Evolutionary conservation across 1,284 basidiomycete genomes (phyloP).

Genomic region (Kwoniella shivajii): DNA sequence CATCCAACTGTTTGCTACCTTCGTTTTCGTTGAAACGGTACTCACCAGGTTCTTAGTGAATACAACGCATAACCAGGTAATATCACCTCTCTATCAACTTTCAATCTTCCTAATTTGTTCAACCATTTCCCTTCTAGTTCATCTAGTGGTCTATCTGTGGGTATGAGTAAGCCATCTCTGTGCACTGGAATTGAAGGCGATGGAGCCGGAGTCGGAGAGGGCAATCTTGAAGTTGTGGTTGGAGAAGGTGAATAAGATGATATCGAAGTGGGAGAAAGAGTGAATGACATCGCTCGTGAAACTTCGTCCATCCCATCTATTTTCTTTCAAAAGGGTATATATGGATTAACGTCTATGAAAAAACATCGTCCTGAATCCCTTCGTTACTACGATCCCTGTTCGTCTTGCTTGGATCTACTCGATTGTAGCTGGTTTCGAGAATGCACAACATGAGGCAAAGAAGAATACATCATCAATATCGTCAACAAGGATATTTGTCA

Average conservation of each 20-base stretch:
- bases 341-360: too few species aligned
- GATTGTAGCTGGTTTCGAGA: too few species aligned
- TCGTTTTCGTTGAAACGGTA: not conserved
- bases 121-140: constrained; percentile 48
- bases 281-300: constrained; percentile 18
- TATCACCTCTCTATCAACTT: constrained; percentile 41
- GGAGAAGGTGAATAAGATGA: constrained; percentile 11
- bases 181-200: not conserved
- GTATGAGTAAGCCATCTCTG: constrained; percentile 34
- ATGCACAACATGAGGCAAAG: too few species aligned
- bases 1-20: not conserved
- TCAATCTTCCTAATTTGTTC: constrained; percentile 33
- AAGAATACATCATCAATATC: too few species aligned
- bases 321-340: too few species aligned
- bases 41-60: constrained; percentile 45
- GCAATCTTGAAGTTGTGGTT: constrained; percentile 10
- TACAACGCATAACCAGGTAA: constrained; percentile 46
- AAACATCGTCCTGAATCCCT: too few species aligned
- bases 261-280: constrained; percentile 10
- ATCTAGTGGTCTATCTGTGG: constrained; percentile 42
- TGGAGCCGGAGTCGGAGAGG: constrained; percentile 1
- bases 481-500: too few species aligned
- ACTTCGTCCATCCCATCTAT: too few species aligned
- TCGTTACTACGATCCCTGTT: too few species aligned
- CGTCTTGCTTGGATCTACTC: too few species aligned